Base-by-base conservation (phyloP, 2,329 filamentous ascomycete species). In the Aureobasidium sp. region DNA sequence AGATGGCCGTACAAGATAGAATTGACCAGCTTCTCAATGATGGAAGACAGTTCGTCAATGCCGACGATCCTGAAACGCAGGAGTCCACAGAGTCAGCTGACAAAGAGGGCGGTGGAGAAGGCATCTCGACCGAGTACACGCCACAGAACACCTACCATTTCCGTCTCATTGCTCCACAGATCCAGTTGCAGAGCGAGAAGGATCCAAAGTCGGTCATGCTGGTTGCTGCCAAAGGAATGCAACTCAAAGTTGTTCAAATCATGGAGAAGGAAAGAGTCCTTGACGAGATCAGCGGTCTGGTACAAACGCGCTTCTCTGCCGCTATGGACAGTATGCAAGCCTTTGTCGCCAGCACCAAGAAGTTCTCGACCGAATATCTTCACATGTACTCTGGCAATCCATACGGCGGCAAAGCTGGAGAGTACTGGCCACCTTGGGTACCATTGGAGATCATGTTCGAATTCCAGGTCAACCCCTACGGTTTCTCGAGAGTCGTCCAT, bases 401-500 rank as follows among this genome's bases (percentile, higher is more conserved):
- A 63, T 99, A 99, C 70, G 95, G 95, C 40, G 88, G 91, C 33
- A 85, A 90, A 44, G 82, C 84, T 39, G 91, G 91, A 11, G 90
- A 91, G 3, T 86, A 90, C 17, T 99, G 95, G 94, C 94, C 94
- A 12, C 94, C 94, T 0, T 99, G 94, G 94, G 90, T 97, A 50
- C 94, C 94, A 0, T 88, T 99, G 78, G 94, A 99, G 75, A 90
- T 96, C 68, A 97, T 99, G 88, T 97, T 96, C 70, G 92, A 97
- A 74, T 99, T 97, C 74, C 81, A 93, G 66, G 83, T 89, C 6
- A 92, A 96, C 73, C 93, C 94, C 0, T 96, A 96, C 70, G 94
- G 95, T n/a, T 99, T 99, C 79, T 93, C 93, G 72, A 86, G 94
- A 64, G 92, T 99, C 33, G 92, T 99, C 12, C 91, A 97, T 73